Conservation (phyloP, 208 protist genomes). For the Naegleria lovaniensis region DNA sequence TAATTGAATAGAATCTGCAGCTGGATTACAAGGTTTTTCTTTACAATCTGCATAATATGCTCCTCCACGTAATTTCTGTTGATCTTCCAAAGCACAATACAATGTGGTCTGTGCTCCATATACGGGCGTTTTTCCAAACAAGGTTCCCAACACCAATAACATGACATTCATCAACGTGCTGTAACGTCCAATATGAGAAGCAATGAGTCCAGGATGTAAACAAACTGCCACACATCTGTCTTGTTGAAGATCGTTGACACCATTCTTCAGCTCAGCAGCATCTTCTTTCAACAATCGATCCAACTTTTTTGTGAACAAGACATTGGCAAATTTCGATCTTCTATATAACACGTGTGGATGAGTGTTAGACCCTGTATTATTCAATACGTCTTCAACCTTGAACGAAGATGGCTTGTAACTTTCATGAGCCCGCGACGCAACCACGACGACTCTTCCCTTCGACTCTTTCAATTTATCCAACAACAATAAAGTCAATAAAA, state of each 20-base stretch:
- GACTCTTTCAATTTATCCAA: not conserved
- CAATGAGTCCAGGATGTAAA: not conserved
- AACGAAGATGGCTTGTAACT: not conserved
- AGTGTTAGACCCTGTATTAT: not conserved
- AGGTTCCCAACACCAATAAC: not conserved
- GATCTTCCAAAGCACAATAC: not conserved
- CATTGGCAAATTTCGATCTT: not conserved
- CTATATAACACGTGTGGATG: not conserved
- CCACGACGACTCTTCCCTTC: not conserved
- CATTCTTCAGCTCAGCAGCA: not conserved
- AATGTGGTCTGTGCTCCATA: not conserved
- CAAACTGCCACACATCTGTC: not conserved
- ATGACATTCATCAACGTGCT: not conserved
- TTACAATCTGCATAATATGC: conserved; percentile 15
- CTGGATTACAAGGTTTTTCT: not conserved
- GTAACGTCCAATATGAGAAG: not conserved
- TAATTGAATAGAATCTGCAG: not conserved
- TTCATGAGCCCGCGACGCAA: not conserved
- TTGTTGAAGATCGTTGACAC: not conserved
- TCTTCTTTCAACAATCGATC: not conserved
- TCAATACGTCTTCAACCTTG: not conserved
- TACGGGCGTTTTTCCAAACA: not conserved
- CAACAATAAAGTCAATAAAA: not conserved
- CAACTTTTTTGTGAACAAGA: not conserved
- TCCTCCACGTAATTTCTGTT: not conserved